phyloP scores from a whole-genome alignment of 345 rosid species.

The Xanthoceras sorbifolium region DNA sequence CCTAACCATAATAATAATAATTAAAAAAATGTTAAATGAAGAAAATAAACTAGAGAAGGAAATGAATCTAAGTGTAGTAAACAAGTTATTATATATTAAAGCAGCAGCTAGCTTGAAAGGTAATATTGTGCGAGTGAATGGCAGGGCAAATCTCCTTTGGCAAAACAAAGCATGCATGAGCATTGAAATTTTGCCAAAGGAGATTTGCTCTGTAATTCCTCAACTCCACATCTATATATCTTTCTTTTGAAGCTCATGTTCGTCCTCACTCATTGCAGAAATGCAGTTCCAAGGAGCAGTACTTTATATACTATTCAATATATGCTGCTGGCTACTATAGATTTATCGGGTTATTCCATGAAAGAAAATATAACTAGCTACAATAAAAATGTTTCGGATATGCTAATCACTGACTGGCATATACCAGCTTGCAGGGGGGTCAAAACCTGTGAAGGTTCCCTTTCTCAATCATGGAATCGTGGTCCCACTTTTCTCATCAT shows the following conservation, averaged over 20 bases:
- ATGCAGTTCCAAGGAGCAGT: slow-evolving; percentile 6
- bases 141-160: slow-evolving; percentile 36
- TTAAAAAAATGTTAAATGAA: no score
- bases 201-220: slow-evolving; percentile 31
- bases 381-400: slow-evolving; percentile 9
- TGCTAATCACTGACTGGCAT: slow-evolving; percentile 28
- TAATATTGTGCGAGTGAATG: slow-evolving; percentile 31
- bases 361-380: not conserved
- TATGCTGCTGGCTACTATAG: slow-evolving; percentile 15
- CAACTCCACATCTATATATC: slow-evolving; percentile 21
- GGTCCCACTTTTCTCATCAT: slow-evolving; percentile 34
- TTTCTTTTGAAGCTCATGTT: not conserved
- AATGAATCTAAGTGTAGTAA: no score
- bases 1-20: not conserved
- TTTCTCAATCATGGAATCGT: slow-evolving; percentile 30
- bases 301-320: slow-evolving; percentile 25
- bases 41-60: not conserved
- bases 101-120: no score
- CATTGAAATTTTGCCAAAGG: slow-evolving; percentile 26
- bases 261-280: not conserved
- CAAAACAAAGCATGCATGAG: slow-evolving; percentile 26
- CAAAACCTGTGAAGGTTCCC: slow-evolving; percentile 23
- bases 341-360: not conserved
- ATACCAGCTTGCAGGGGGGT: slow-evolving; percentile 22
- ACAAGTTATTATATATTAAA: no score